Evolutionary conservation across 345 rosid species (phyloP).

Genomic region (Eucalyptus victrix): DNA sequence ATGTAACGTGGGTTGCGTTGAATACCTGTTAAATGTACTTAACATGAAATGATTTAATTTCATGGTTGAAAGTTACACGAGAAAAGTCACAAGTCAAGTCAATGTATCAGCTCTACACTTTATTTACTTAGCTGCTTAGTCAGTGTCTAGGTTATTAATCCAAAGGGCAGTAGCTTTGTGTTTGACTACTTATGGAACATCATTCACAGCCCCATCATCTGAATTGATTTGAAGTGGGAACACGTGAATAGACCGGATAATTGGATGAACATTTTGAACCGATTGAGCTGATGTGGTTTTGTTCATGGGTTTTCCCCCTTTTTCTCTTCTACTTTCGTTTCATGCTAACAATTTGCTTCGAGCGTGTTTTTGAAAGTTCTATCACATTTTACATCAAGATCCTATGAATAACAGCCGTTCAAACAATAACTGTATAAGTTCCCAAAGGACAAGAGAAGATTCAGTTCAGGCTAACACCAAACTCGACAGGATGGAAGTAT

Average conservation of each 20-base stretch:
- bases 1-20: too few relatives aligned
- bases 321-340: background rate
- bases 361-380: background rate
- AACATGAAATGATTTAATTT: too few relatives aligned
- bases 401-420: background rate
- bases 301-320: background rate
- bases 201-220: background rate
- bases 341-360: background rate
- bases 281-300: background rate
- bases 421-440: background rate
- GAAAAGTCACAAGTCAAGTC: background rate
- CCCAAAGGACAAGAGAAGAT: background rate
- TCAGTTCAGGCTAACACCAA: background rate
- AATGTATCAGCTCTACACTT: background rate
- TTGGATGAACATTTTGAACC: background rate
- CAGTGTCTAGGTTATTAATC: background rate
- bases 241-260: background rate
- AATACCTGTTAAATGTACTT: too few relatives aligned
- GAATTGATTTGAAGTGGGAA: background rate
- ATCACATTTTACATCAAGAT: background rate
- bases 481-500: background rate
- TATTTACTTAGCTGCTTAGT: background rate
- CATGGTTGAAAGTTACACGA: background rate
- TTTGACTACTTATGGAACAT: background rate
- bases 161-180: background rate